Evolutionary conservation across 2,329 filamentous ascomycete species (phyloP).

Genomic region (Gremmenia infestans): DNA sequence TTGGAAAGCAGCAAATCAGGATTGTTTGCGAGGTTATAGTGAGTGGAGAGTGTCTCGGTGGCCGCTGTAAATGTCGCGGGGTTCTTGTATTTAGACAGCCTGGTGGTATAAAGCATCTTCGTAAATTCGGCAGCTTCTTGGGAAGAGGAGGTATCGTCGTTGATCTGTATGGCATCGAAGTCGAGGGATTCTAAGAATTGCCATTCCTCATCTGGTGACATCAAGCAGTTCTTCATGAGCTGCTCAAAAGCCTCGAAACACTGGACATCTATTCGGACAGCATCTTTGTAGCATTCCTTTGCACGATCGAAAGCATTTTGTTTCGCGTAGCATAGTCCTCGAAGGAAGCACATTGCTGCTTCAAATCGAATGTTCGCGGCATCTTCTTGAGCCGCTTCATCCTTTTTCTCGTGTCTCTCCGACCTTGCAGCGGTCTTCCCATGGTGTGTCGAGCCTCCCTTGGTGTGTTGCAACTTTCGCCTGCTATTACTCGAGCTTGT

Average conservation of each 20-base stretch:
- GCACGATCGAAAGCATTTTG: slow-evolving; percentile 96
- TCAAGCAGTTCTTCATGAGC: slow-evolving; percentile 91
- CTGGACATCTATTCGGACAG: slow-evolving; percentile 92
- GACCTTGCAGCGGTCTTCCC: slow-evolving; percentile 36
- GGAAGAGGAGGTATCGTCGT: slow-evolving; percentile 59
- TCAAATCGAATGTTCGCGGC: slow-evolving; percentile 77
- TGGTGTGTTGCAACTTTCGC: slow-evolving; percentile 67
- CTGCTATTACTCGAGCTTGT: slow-evolving; percentile 56
- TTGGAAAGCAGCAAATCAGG: slow-evolving; percentile 85
- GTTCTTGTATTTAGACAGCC: slow-evolving; percentile 91
- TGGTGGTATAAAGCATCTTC: slow-evolving; percentile 92
- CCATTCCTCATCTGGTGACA: slow-evolving; percentile 71
- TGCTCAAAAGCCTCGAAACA: slow-evolving; percentile 98
- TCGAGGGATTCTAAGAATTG: slow-evolving; percentile 69
- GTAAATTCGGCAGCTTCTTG: slow-evolving; percentile 92
- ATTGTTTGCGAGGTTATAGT: slow-evolving; percentile 83
- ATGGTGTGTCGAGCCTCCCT: slow-evolving; percentile 44
- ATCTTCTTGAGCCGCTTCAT: slow-evolving; percentile 51
- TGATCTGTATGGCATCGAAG: slow-evolving; percentile 74
- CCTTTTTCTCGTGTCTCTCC: slow-evolving; percentile 22
- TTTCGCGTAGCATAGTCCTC: slow-evolving; percentile 91
- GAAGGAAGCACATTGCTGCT: slow-evolving; percentile 93
- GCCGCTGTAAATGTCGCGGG: slow-evolving; percentile 77
- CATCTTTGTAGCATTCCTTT: slow-evolving; percentile 98
- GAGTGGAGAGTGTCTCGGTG: slow-evolving; percentile 85